A percentile compares a stretch with the other conserved stretches of the same genome.
Evolutionary conservation across 2,329 filamentous ascomycete species (phyloP).

Genomic region (Pseudocercospora fuligena): DNA sequence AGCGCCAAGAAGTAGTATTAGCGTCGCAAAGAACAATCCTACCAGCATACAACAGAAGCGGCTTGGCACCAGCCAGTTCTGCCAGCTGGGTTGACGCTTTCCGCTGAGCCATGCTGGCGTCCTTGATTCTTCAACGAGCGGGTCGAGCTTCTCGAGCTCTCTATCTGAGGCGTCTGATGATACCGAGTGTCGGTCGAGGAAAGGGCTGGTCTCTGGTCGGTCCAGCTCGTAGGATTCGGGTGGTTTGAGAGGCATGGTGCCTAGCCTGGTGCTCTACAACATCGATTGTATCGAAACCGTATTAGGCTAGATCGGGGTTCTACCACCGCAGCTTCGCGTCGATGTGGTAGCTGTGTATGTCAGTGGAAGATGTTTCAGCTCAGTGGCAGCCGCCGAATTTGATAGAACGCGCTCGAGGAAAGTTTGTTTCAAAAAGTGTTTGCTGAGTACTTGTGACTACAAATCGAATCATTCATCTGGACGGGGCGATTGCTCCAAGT

Average conservation of each 20-base stretch:
- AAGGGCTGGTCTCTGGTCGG: conserved; percentile 24
- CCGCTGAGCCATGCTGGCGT: conserved; percentile 35
- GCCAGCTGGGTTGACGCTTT: conserved; percentile 29
- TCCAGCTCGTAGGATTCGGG: conserved; percentile 40
- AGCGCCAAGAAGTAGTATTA: conserved; percentile 49
- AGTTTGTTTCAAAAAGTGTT: conserved; percentile 1
- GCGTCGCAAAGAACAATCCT: conserved; percentile 47
- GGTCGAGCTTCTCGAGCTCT: conserved; percentile 52
- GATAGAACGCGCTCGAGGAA: background rate
- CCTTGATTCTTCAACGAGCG: conserved; percentile 46
- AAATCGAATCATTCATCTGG: background rate
- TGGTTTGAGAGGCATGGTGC: conserved; percentile 36
- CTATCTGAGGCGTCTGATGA: conserved; percentile 28
- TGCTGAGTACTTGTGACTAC: conserved; percentile 7
- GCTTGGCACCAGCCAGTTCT: conserved; percentile 43
- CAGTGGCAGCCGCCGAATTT: background rate
- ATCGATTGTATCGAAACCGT: background rate
- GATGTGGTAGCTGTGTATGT: background rate
- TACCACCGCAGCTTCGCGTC: background rate
- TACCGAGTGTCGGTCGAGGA: conserved; percentile 22
- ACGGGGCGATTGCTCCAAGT: background rate
- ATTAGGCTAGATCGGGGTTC: background rate
- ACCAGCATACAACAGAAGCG: conserved; percentile 51
- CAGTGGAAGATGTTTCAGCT: conserved; percentile 3
- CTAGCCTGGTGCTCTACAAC: background rate